Evolutionary conservation across 2,329 filamentous ascomycete species (phyloP).

Genomic region (Scleromitrula shiraiana): DNA sequence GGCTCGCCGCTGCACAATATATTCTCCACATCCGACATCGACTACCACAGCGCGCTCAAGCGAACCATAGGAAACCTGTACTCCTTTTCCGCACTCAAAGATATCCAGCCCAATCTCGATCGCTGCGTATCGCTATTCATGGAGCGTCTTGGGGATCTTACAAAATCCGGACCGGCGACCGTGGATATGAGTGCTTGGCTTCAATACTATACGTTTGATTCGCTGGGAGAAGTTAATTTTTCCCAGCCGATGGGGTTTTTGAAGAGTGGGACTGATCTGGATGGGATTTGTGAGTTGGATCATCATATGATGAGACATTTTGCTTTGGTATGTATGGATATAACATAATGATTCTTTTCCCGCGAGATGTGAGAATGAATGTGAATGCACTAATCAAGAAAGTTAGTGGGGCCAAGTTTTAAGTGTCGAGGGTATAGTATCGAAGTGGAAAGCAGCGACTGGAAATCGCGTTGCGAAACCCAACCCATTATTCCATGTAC

Average conservation of each 20-base stretch:
- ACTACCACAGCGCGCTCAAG: background rate
- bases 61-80: background rate
- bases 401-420: background rate
- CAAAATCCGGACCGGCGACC: background rate
- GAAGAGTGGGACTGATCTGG: background rate
- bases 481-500: background rate
- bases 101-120: background rate
- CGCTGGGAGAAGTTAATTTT: constrained; percentile 1
- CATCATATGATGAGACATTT: background rate
- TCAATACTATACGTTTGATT: constrained; percentile 5
- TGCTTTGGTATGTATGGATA: background rate
- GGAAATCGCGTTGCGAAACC: background rate
- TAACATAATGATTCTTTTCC: no score
- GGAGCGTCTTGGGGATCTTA: background rate
- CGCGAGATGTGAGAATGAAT: no score
- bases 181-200: constrained; percentile 3
- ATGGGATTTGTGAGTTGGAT: background rate
- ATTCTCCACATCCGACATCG: background rate
- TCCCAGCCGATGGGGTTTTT: background rate
- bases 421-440: background rate
- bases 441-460: background rate
- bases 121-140: background rate
- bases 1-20: background rate
- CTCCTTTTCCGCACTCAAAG: background rate
- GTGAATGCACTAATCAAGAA: background rate